These are phyloP conservation scores for Poa pratensis DNA, from an alignment of 176 grass and related monocot genomes.

Conservation along the genomic window DNA sequence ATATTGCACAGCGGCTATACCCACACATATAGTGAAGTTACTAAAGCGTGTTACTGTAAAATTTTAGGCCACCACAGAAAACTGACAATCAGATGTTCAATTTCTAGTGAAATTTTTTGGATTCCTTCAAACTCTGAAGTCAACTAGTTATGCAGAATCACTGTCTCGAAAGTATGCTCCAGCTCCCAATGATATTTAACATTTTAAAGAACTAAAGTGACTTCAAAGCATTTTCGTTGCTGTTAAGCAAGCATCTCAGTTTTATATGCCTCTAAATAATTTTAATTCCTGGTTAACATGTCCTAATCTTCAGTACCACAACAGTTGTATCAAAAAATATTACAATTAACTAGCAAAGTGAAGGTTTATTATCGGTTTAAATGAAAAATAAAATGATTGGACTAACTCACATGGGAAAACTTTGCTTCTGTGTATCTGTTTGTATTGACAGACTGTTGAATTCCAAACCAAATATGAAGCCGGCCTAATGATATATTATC, in stretches of 20 bases:
- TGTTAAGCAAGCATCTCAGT: constrained; percentile 36
- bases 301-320: constrained; percentile 31
- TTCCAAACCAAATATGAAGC: constrained; percentile 83
- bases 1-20: constrained; percentile 24
- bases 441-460: constrained; percentile 81
- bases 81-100: constrained; percentile 23
- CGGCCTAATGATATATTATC: constrained; percentile 59
- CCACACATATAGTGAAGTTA: background rate
- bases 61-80: constrained; percentile 32
- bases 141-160: constrained; percentile 5
- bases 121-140: constrained; percentile 1
- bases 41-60: background rate
- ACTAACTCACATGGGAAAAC: constrained; percentile 69
- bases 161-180: constrained; percentile 1
- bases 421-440: constrained; percentile 83
- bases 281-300: constrained; percentile 23
- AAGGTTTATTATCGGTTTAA: constrained; percentile 55
- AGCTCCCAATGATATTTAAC: background rate
- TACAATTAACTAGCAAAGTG: constrained; percentile 42
- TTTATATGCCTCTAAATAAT: constrained; percentile 26
- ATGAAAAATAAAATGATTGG: constrained; percentile 40
- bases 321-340: constrained; percentile 29
- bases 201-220: constrained; percentile 24
- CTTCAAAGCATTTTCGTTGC: constrained; percentile 24
- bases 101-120: constrained; percentile 6